Evolutionary conservation across 148 eudicot genomes (phyloP).

Genomic region (Rhododendron griersonianum): DNA sequence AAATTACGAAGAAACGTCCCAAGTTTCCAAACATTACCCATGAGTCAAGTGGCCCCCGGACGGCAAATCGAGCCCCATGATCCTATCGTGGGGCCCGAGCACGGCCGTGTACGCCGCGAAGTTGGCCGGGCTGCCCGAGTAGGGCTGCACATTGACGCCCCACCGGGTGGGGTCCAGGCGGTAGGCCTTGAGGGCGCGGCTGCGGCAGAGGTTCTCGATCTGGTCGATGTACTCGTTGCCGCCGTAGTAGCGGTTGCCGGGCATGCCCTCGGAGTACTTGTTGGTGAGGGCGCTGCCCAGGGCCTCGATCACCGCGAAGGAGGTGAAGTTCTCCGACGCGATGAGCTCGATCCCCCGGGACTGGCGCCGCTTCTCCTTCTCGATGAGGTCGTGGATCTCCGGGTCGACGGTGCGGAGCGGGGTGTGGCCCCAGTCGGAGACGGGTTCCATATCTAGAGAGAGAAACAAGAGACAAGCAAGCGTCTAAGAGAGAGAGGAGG

Average conservation of each 20-base stretch:
- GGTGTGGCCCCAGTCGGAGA: constrained; percentile 67
- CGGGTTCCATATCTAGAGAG: constrained; percentile 59
- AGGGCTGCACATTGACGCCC: constrained; percentile 94
- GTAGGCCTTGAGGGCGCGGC: constrained; percentile 48
- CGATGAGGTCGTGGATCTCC: constrained; percentile 80
- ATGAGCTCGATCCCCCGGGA: constrained; percentile 80
- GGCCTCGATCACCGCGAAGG: constrained; percentile 86
- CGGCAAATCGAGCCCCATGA: constrained; percentile 86
- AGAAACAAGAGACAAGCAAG: too few relatives aligned
- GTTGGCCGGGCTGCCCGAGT: constrained; percentile 71
- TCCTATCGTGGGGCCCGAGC: constrained; percentile 73
- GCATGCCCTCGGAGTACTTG: constrained; percentile 95
- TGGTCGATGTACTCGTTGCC: constrained; percentile 78
- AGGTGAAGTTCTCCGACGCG: constrained; percentile 94
- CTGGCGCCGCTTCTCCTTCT: constrained; percentile 81
- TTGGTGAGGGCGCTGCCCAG: constrained; percentile 79
- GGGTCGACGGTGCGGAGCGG: constrained; percentile 65
- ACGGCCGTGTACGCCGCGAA: constrained; percentile 90
- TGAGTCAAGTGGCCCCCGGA: constrained; percentile 92
- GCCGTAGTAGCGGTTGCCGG: constrained; percentile 83
- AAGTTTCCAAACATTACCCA: constrained; percentile 22
- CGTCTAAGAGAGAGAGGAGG: neutral
- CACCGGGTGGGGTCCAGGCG: constrained; percentile 59
- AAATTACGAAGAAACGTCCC: too few relatives aligned
- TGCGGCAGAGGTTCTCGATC: constrained; percentile 67